Evolutionary conservation across 768 basidiomycete genomes (phyloP), one percentile per base, ranked within the genome.

Genomic region (Mycena vitilis): DNA sequence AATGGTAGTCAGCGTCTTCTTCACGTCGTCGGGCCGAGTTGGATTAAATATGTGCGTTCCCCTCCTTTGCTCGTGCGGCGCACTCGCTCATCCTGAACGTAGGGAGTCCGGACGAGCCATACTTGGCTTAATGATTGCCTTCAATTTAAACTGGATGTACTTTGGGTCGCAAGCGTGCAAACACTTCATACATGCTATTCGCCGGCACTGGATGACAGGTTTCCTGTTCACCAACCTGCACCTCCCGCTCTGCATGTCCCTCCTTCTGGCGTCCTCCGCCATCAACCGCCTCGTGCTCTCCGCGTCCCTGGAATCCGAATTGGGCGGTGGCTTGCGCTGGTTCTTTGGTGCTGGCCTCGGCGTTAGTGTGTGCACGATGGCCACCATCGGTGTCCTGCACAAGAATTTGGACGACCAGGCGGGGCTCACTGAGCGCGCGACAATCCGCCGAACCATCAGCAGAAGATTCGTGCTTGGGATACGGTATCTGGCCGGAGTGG

Each of bases 91-190:
- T 52, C 55, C 30, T 42, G n/a, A 58, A 34, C n/a, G 4, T 51
- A 73, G 72, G 45, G 69, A 73, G 63, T 71, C 65, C 23, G 72
- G 72, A 22, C 70, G 72, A 20, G 56, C 72, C 4, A 36, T 73
- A 7, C 49, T 73, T 4, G 36, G 72, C 22, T 70, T 73, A 9
- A 71, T 73, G 66, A 61, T 73, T 7, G 72, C 72, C 7, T 73
- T 73, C 63, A 73, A 73, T 47, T 47, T 71, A 4, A 73, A 73
- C 65, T 73, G 72, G 72, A 60, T 73, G 37, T 73, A 73, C 56
- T 73, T 73, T 20, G 72, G 59, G 42, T 68, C 70, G 13, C 66
- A 59, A 23, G 63, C 69, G 1, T 65, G 70, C 58, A 57, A 62
- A 34, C 70, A 71, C 63, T 73, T 73, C 25, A 38, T 65, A 25